Evolutionary conservation across 2,329 filamentous ascomycete species (phyloP), one percentile per base, ranked within the genome.

Genomic region (Trichophyton schoenleinii): DNA sequence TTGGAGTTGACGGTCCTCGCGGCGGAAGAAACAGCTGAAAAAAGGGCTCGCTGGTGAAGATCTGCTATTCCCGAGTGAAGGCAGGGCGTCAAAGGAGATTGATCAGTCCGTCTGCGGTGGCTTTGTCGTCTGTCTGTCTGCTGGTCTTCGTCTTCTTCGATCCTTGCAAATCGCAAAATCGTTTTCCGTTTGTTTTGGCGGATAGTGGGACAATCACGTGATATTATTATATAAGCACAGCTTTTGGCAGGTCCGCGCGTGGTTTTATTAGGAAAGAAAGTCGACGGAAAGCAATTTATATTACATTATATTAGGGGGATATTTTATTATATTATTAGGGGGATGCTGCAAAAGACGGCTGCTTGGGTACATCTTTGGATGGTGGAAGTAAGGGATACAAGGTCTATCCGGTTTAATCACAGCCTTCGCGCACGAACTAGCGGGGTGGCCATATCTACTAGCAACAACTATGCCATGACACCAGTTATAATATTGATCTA

Each of bases 141-240:
- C 18, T 18, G 18, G 34, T 36, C 11, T 20, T 22, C n/a, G 9
- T 52, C 22, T 2, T 20, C 25, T 57, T 41, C 53, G n/a, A 25
- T n/a, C 36, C 41, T 42, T 28, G 34, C 41, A 44, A 57, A 41
- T 44, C 55, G 55, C 55, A 58, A 58, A 57, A 44, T 28, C 55
- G 42, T 58, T 58, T 58, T 58, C 28, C 36, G 34, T 15, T 41
- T 34, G 25, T 55, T 55, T 55, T n/a, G 52, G 15, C 31, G 18
- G 28, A 36, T 57, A 41, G 55, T 58, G 55, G 55, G 55, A 44
- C 36, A 44, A 25, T 58, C 55, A 58, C 55, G 55, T 58, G 55
- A 42, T 41, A 2, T 0, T 15, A 34, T 55, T 55, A 55, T 15
- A 18, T 55, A 55, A 55, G 25, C 52, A 36, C 2, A 28, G 9